Percentiles rank a stretch among this genome's conserved stretches.
phyloP scores from a whole-genome alignment of 352 stramenopile genomes.

The Pythium folliculosum region DNA sequence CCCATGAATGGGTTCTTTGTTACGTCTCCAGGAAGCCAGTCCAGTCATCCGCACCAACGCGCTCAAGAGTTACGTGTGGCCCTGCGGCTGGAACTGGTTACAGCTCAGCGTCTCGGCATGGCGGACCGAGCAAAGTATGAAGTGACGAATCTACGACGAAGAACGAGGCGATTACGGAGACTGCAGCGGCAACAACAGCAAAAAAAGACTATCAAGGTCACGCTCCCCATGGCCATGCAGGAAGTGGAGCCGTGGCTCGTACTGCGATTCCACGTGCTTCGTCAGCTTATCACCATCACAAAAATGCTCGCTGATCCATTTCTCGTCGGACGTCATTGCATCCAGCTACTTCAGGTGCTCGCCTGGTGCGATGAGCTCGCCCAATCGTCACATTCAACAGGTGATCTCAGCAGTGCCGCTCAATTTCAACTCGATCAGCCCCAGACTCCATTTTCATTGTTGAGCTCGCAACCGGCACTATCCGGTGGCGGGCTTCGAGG shows the following conservation, averaged over 20 bases:
- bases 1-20: slow-evolving; percentile 12
- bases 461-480: background rate
- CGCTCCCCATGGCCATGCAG: slow-evolving; percentile 14
- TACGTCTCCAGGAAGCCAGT: slow-evolving; percentile 19
- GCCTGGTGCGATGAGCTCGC: slow-evolving; percentile 57
- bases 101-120: slow-evolving; percentile 57
- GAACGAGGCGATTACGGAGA: slow-evolving; percentile 26
- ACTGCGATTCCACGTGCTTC: slow-evolving; percentile 76
- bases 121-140: slow-evolving; percentile 38
- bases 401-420: background rate
- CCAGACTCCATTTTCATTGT: slow-evolving; percentile 20
- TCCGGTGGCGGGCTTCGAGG: background rate
- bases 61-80: slow-evolving; percentile 61
- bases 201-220: slow-evolving; percentile 12
- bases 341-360: slow-evolving; percentile 69
- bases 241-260: slow-evolving; percentile 58
- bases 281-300: slow-evolving; percentile 67
- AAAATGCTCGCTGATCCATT: slow-evolving; percentile 57
- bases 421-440: slow-evolving; percentile 19
- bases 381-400: background rate
- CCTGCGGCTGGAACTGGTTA: slow-evolving; percentile 52
- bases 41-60: slow-evolving; percentile 29
- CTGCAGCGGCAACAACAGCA: slow-evolving; percentile 11
- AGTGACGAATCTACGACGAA: slow-evolving; percentile 44
- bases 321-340: slow-evolving; percentile 54